Evolutionary conservation across 768 basidiomycete genomes (phyloP).

Genomic region (Suillus clintonianus): DNA sequence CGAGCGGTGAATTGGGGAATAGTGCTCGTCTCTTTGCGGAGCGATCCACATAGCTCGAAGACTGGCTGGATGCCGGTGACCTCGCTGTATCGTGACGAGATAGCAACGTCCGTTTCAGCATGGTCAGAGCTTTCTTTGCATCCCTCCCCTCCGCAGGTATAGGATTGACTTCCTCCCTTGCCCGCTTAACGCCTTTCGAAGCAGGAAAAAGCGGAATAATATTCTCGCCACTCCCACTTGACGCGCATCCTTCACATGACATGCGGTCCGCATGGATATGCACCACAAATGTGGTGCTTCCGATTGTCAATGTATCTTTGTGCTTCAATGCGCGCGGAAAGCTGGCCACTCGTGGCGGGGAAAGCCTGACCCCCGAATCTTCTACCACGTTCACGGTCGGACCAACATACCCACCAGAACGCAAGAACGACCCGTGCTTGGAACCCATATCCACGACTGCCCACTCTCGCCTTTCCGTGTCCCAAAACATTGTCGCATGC

Average conservation of each 20-base stretch:
- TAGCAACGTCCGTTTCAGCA: slow-evolving; percentile 66
- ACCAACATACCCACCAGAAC: slow-evolving; percentile 18
- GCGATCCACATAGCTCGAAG: slow-evolving; percentile 57
- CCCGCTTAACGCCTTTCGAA: slow-evolving; percentile 23
- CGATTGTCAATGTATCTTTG: slow-evolving; percentile 65
- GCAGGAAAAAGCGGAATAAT: slow-evolving; percentile 52
- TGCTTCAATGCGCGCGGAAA: slow-evolving; percentile 64
- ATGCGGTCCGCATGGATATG: slow-evolving; percentile 65
- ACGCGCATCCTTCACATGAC: slow-evolving; percentile 66
- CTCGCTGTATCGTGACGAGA: slow-evolving; percentile 41
- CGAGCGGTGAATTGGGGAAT: slow-evolving; percentile 50
- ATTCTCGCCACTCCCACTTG: slow-evolving; percentile 45
- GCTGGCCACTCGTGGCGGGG: slow-evolving; percentile 67
- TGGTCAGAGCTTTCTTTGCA: slow-evolving; percentile 64
- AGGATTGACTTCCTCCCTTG: slow-evolving; percentile 12
- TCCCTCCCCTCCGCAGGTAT: slow-evolving; percentile 37
- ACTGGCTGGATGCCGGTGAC: slow-evolving; percentile 14
- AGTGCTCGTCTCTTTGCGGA: slow-evolving; percentile 70
- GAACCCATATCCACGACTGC: slow-evolving; percentile 83
- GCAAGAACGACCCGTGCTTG: slow-evolving; percentile 80
- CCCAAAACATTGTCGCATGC: slow-evolving; percentile 78
- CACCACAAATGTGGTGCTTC: slow-evolving; percentile 67
- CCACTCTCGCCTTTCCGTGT: slow-evolving; percentile 60
- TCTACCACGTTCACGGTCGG: slow-evolving; percentile 21
- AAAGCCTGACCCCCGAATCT: slow-evolving; percentile 50